Evolutionary conservation across 306 rosid genomes (phyloP).

Genomic region (Lupinus albus): DNA sequence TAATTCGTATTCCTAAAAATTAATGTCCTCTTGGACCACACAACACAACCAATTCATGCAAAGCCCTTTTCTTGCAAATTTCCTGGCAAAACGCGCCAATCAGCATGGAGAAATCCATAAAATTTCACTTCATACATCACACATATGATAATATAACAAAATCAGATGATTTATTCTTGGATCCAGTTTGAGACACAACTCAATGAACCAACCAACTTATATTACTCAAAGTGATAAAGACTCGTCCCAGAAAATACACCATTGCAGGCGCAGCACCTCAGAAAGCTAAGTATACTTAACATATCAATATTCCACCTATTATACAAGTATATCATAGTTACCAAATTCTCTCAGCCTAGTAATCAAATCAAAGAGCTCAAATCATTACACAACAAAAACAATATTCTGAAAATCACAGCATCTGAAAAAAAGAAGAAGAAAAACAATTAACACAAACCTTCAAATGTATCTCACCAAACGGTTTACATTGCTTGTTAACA

Average conservation of each 20-base stretch:
- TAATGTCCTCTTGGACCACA: constrained; percentile 19
- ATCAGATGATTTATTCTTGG: neutral
- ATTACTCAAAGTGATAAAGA: too few relatives aligned
- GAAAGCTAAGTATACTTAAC: too few relatives aligned
- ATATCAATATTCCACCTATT: too few relatives aligned
- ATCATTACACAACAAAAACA: neutral
- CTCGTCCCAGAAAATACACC: too few relatives aligned
- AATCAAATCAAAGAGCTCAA: constrained; percentile 3
- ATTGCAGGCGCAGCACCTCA: too few relatives aligned
- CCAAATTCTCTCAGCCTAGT: too few relatives aligned
- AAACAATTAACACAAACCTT: constrained; percentile 63
- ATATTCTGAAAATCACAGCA: neutral
- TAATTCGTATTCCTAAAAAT: constrained; percentile 3
- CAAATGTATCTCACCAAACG: constrained; percentile 94
- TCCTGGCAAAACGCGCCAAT: neutral
- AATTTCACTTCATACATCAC: neutral
- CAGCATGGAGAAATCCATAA: constrained; percentile 1
- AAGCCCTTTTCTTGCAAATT: neutral
- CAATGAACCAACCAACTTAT: neutral
- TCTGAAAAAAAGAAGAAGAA: too few relatives aligned
- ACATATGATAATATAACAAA: constrained; percentile 15
- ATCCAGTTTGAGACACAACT: neutral
- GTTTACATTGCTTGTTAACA: constrained; percentile 67
- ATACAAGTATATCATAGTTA: too few relatives aligned
- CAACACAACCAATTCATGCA: constrained; percentile 8